Conservation (phyloP, 352 stramenopile species). For the Thraustochytrium striatum region DNA sequence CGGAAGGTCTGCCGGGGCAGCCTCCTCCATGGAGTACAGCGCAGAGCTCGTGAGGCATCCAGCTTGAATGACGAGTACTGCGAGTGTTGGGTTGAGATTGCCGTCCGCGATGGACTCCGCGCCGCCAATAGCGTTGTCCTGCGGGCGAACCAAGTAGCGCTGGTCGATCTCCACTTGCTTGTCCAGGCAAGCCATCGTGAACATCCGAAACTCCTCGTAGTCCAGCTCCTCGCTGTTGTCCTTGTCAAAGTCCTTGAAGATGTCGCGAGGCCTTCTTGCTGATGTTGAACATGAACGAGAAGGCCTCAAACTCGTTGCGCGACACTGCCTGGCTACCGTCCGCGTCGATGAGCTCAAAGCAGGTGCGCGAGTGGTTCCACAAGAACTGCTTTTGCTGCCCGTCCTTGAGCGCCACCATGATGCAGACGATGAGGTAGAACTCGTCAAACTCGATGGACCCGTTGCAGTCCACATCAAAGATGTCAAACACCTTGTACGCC, state of each 20-base stretch:
- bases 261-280: constrained; percentile 21
- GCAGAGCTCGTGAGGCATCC: too few relatives aligned
- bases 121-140: too few relatives aligned
- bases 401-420: constrained; percentile 38
- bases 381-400: constrained; percentile 42
- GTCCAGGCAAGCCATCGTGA: constrained; percentile 44
- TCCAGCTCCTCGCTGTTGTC: constrained; percentile 39
- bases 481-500: constrained; percentile 43
- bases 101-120: too few relatives aligned
- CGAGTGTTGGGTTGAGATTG: too few relatives aligned
- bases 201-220: constrained; percentile 46
- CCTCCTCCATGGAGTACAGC: too few relatives aligned
- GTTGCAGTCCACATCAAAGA: constrained; percentile 33
- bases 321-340: constrained; percentile 39
- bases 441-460: constrained; percentile 39
- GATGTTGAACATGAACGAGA: constrained; percentile 47
- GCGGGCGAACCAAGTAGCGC: too few relatives aligned
- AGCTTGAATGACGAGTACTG: too few relatives aligned
- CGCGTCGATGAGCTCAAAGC: constrained; percentile 40
- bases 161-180: constrained; percentile 42
- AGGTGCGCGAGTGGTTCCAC: constrained; percentile 40
- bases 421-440: constrained; percentile 41
- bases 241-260: constrained; percentile 45
- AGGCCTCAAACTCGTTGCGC: constrained; percentile 25
- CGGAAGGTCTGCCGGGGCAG: too few relatives aligned